Conservation (phyloP, 306 rosid species). For the Acacia confusa region DNA sequence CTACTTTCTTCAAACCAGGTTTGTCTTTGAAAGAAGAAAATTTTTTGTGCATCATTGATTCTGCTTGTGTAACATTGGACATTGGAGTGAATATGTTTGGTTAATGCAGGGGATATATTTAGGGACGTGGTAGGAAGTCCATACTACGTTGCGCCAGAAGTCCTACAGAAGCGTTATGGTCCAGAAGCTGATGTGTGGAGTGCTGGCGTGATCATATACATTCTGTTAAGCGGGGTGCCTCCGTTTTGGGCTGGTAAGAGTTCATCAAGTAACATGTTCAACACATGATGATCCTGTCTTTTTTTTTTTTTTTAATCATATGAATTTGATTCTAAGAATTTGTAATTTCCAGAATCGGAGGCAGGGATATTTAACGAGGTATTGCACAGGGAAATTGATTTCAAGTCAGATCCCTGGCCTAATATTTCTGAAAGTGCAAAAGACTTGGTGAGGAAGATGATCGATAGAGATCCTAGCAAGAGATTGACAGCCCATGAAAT, state of each 20-base stretch:
- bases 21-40: constrained; percentile 2
- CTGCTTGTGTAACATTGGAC: not conserved
- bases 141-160: constrained; percentile 90
- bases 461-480: constrained; percentile 70
- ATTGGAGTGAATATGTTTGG: constrained; percentile 3
- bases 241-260: constrained; percentile 94
- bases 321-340: not conserved
- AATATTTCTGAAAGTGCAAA: constrained; percentile 74
- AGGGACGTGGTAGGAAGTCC: constrained; percentile 92
- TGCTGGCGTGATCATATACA: constrained; percentile 84
- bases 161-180: constrained; percentile 66
- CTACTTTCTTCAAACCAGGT: constrained; percentile 95
- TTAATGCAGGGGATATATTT: constrained; percentile 68
- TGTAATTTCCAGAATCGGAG: constrained; percentile 54
- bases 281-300: not conserved
- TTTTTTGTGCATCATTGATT: not conserved
- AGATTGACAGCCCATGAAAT: constrained; percentile 73
- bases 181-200: constrained; percentile 96
- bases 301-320: not conserved
- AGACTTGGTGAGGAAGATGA: constrained; percentile 80
- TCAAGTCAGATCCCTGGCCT: constrained; percentile 90
- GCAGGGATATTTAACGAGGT: constrained; percentile 69
- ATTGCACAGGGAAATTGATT: constrained; percentile 64
- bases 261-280: constrained; percentile 12
- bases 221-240: constrained; percentile 92